Base-by-base conservation (phyloP, 169 alveolate genomes). In the Plasmodium cynomolgi region DNA sequence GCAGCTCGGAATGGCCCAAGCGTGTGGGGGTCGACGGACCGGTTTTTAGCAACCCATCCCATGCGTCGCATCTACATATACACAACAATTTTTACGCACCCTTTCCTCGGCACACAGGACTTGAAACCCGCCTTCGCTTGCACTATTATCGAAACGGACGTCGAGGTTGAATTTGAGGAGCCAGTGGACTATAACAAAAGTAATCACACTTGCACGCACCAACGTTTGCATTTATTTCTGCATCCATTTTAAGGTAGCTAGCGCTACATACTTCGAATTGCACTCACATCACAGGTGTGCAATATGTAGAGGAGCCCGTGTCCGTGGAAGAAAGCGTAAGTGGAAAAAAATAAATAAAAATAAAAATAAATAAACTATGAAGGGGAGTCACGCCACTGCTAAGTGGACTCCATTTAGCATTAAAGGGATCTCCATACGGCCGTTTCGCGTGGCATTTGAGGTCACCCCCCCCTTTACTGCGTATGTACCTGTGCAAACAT, bases 61-160 rank as follows among this genome's bases (percentile, higher is more conserved):
- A 9, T 47, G 3, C 13, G 58, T 47, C 20, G 20, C 58, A 47
- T 47, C n/a, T 47, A 13, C 58, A 47, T 79, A 15, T 85, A 54
- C 68, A n/a, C 13, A 50, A 47, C 29, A 17, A 15, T 41, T 41
- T 41, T 41, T 41, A 41, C 58, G n/a, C 41, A 56, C 41, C 29
- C 34, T 20, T 20, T 20, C 15, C 2, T 62, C 9, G 34, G 77
- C n/a, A 73, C 62, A 62, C 73, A 95, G 98, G 97, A 97, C 41
- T 95, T 97, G 73, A 97, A 97, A 79, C 99, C 99, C n/a, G 96
- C 96, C 5, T 93, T 97, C 83, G 98, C 99, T 11, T 98, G 99
- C 80, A 97, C 98, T 62, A 98, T 98, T 15, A 97, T 98, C n/a
- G 99, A 98, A 95, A 98, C 99, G 34, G 99, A 98, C 94, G 97